Percentiles rank a stretch among this genome's conserved stretches.
These are phyloP conservation scores for Nakazawaea populi DNA, from an alignment of 805 yeast genomes.

Conservation along the genomic window DNA sequence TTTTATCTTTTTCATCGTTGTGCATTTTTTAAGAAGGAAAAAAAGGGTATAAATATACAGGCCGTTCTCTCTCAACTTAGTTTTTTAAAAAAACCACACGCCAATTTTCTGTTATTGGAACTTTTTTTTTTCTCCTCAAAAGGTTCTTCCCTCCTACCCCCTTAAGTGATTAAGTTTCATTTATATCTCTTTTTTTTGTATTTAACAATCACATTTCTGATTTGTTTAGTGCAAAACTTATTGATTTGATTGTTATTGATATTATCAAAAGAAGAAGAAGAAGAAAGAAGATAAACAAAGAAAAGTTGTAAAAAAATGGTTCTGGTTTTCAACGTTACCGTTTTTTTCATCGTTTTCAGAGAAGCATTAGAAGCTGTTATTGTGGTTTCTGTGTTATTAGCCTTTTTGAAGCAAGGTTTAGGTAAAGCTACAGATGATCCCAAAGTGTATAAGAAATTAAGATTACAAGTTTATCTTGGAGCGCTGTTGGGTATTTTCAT, in stretches of 20 bases:
- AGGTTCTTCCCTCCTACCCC: background rate
- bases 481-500: slow-evolving; percentile 63
- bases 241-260: background rate
- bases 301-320: slow-evolving; percentile 26
- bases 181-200: too few species aligned
- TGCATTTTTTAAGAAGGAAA: background rate
- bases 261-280: background rate
- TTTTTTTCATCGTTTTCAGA: slow-evolving; percentile 88
- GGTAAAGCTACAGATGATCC: slow-evolving; percentile 35
- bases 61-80: background rate
- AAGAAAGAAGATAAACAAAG: background rate
- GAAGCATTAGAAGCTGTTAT: slow-evolving; percentile 91
- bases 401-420: slow-evolving; percentile 86
- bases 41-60: background rate
- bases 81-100: background rate
- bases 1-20: background rate
- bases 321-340: slow-evolving; percentile 62
- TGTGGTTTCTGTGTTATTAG: slow-evolving; percentile 84
- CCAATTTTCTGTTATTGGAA: background rate
- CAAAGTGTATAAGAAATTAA: slow-evolving; percentile 51
- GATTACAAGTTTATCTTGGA: slow-evolving; percentile 87
- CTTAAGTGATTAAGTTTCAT: too few species aligned
- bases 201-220: background rate
- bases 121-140: background rate
- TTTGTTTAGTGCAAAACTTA: background rate